A percentile compares a stretch with the other conserved stretches of the same genome.
Conservation (phyloP, 371 early-diverging fungal genomes). For the Mortierella polycephala region DNA sequence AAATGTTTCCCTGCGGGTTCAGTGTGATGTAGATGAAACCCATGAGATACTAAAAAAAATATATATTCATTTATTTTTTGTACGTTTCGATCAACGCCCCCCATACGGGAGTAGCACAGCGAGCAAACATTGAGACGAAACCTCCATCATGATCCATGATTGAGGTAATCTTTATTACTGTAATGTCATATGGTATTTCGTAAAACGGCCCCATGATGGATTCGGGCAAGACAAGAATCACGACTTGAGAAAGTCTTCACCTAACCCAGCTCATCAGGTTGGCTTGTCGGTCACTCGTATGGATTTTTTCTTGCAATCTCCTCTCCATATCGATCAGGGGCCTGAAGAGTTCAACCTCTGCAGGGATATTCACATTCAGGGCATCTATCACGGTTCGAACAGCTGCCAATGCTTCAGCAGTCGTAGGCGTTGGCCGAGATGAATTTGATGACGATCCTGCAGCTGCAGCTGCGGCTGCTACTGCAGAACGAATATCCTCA, state of each 20-base stretch:
- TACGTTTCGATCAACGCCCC: too few relatives aligned
- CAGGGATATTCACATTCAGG: conserved; percentile 16
- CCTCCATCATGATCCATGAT: too few relatives aligned
- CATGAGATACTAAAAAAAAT: too few relatives aligned
- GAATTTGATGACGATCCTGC: neutral
- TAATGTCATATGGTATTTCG: too few relatives aligned
- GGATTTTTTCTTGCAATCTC: conserved; percentile 17
- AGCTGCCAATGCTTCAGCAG: conserved; percentile 18
- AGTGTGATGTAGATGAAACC: too few relatives aligned
- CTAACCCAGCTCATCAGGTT: conserved; percentile 8
- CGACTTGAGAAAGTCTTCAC: neutral
- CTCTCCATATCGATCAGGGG: conserved; percentile 36
- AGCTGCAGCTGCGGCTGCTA: neutral
- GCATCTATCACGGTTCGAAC: conserved; percentile 27
- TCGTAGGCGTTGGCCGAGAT: conserved; percentile 5
- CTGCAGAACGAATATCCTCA: neutral
- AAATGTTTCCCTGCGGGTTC: too few relatives aligned
- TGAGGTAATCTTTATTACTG: too few relatives aligned
- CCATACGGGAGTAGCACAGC: too few relatives aligned
- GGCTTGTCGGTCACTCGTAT: conserved; percentile 9
- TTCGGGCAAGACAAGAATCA: too few relatives aligned
- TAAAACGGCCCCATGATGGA: too few relatives aligned
- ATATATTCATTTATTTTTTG: too few relatives aligned
- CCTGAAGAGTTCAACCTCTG: conserved; percentile 20
- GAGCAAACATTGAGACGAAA: too few relatives aligned